Base-by-base conservation (phyloP, 768 basidiomycete genomes). In the Lyophyllum semitale region DNA sequence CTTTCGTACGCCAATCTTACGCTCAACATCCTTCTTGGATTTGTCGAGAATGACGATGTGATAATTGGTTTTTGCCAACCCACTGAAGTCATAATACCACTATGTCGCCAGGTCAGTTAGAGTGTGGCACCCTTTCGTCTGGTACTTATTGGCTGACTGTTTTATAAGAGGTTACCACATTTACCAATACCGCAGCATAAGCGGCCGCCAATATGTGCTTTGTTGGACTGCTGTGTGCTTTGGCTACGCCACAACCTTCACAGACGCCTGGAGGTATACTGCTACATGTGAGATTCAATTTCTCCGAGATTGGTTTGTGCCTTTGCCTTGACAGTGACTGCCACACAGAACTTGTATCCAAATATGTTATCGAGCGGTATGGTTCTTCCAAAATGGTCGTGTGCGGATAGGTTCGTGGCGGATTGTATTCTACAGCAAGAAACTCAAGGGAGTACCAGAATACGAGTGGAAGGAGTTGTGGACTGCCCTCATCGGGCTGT, bases 201-300 rank as follows among this genome's bases (percentile, higher is more conserved):
- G 8, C 72, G 78, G 47, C 73, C 83, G 1, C 78, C 79, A 1
- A 57, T 86, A 23, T 84, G 84, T 60, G 80, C 84, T 3, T 52
- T 89, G 22, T 63, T 89, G n/a, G 87, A 89, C 64, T 87, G 84
- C 53, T 85, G 83, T 59, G 75, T 85, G 6, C 72, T 89, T 13
- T 89, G 86, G 85, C 66, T 88, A 25, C 81, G 85, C 17, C 87
- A 90, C 59, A 88, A 88, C 63, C 69, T 89, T 27, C 84, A 88
- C 53, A 86, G 80, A 60, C 78, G 73, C 26, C 68, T 89, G 4
- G 84, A 88, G 54, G 77, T 81, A 0, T 71, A 75, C 26, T 79
- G 80, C 6, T 88, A 87, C 60, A 69, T 74, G 88, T 86, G 60
- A 42, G 84, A 68, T 12, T 15, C 26, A 5, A 22, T 41, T 32